Evolutionary conservation across 202 grass and related monocot genomes (phyloP).

Genomic region (Schoenoplectus triqueter): DNA sequence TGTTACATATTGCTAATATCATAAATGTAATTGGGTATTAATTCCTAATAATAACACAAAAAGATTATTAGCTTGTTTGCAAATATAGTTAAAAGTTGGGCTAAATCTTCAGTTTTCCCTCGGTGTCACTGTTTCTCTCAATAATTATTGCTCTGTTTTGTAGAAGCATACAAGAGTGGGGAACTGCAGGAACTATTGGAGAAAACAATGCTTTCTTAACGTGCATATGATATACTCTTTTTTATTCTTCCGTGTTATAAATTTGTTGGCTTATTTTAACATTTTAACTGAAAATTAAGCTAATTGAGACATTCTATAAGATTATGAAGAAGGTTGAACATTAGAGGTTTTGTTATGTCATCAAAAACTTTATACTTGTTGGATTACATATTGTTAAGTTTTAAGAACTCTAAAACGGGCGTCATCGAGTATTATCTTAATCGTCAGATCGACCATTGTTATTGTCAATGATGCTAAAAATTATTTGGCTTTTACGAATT

Average conservation of each 20-base stretch:
- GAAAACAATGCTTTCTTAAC: conserved; percentile 66
- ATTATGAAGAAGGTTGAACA: no score
- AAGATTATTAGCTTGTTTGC: no score
- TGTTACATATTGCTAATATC: neutral
- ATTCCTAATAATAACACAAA: neutral
- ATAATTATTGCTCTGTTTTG: conserved; percentile 24
- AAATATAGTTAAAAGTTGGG: neutral
- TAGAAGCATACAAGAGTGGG: conserved; percentile 84
- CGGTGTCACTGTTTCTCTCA: neutral
- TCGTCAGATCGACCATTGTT: no score
- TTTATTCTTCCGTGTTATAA: conserved; percentile 4
- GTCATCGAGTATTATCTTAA: no score
- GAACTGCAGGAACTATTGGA: conserved; percentile 79
- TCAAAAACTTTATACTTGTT: no score
- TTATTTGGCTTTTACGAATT: no score
- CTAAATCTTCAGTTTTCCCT: neutral
- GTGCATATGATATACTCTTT: neutral
- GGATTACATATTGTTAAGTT: no score
- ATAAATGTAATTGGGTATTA: conserved; percentile 2
- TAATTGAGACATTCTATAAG: no score
- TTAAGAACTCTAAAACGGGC: no score
- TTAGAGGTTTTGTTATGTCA: no score
- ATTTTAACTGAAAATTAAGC: no score
- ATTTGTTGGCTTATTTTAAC: neutral
- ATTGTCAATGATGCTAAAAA: no score